phyloP scores from a whole-genome alignment of 2,329 filamentous ascomycete species.

The Ilyonectria destructans region DNA sequence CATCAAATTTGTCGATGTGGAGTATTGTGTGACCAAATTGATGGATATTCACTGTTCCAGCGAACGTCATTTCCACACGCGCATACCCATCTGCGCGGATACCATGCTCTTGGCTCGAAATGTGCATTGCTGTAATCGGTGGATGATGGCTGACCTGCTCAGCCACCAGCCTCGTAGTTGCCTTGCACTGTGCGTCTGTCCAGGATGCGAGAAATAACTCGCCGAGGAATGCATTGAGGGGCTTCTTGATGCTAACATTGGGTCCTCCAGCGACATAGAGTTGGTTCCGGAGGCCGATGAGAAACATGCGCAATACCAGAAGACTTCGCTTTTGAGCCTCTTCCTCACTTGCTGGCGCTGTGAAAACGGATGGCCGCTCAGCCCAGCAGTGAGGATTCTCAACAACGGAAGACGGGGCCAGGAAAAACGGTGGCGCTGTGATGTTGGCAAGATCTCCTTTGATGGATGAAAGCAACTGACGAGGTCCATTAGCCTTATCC shows the following conservation, averaged over 20 bases:
- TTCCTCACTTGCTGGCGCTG: conserved; percentile 62
- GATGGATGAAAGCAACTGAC: conserved; percentile 47
- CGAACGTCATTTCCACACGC: conserved; percentile 68
- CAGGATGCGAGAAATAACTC: conserved; percentile 65
- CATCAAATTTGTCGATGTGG: conserved; percentile 65
- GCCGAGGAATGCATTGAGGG: conserved; percentile 68
- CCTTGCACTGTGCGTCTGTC: conserved; percentile 48
- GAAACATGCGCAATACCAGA: conserved; percentile 64
- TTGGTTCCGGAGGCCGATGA: conserved; percentile 63
- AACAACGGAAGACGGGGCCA: conserved; percentile 65
- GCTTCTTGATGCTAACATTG: conserved; percentile 67
- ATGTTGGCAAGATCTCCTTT: conserved; percentile 69
- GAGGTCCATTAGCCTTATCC: conserved; percentile 4
- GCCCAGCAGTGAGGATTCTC: conserved; percentile 69
- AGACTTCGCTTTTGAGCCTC: conserved; percentile 62
- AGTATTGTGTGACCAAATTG: conserved; percentile 67
- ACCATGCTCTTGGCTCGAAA: conserved; percentile 59
- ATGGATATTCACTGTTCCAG: conserved; percentile 64
- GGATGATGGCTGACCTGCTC: conserved; percentile 71
- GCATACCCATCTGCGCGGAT: conserved; percentile 67
- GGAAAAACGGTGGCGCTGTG: conserved; percentile 66
- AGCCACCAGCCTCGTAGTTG: conserved; percentile 52
- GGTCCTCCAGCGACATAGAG: conserved; percentile 65
- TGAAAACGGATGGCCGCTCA: conserved; percentile 64
- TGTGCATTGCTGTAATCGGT: conserved; percentile 69